Evolutionary conservation across 805 yeast genomes (phyloP).

Genomic region (Candida mattraensis): DNA sequence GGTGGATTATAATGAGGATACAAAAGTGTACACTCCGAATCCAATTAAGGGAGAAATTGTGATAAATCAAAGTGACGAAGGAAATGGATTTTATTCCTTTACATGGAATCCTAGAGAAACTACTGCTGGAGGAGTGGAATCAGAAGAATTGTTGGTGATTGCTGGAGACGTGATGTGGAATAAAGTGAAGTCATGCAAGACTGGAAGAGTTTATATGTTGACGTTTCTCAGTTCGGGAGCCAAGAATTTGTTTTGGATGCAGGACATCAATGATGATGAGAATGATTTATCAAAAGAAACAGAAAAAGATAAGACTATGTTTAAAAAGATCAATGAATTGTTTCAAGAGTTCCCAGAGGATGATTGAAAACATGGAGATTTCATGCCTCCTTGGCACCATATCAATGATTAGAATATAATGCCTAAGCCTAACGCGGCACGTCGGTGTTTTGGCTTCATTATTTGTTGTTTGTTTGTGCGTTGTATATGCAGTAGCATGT

Average conservation of each 20-base stretch:
- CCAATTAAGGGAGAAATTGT: conserved; percentile 67
- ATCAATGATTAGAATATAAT: no score
- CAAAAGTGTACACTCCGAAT: conserved; percentile 66
- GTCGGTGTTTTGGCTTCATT: no score
- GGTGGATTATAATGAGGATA: conserved; percentile 61
- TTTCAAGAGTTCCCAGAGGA: conserved; percentile 38
- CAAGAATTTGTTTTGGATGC: conserved; percentile 69
- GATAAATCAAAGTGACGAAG: conserved; percentile 63
- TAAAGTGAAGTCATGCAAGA: conserved; percentile 63
- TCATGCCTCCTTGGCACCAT: no score
- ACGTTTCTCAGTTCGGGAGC: conserved; percentile 38
- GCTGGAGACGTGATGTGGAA: conserved; percentile 86
- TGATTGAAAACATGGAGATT: no score
- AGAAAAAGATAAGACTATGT: conserved; percentile 52
- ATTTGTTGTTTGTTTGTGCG: no score
- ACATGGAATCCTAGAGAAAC: conserved; percentile 69
- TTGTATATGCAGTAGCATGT: no score
- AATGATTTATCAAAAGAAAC: conserved; percentile 59
- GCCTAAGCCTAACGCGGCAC: no score
- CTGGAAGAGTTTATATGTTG: conserved; percentile 66
- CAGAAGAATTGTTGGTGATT: conserved; percentile 67
- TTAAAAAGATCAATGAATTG: conserved; percentile 47
- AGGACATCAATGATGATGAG: conserved; percentile 64
- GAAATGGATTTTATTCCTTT: conserved; percentile 68
- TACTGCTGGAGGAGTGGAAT: conserved; percentile 40